These are phyloP conservation scores for Pythium rhizo-oryzae DNA, from an alignment of 352 stramenopile genomes.

Conservation along the genomic window DNA sequence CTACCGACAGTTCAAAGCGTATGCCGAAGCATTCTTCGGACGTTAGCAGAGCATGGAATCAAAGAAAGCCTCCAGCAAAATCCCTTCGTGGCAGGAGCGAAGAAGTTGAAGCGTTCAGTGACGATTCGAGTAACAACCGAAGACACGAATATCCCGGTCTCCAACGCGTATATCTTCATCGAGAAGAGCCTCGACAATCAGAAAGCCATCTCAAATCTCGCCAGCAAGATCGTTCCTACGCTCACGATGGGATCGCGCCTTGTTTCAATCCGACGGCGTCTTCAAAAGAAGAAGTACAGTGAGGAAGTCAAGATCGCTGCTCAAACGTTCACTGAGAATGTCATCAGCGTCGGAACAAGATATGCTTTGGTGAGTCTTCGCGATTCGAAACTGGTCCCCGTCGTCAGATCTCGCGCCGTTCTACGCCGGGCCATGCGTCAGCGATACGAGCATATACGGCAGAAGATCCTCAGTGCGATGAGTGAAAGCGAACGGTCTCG, in stretches of 20 bases:
- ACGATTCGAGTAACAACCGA: constrained; percentile 58
- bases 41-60: constrained; percentile 52
- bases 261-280: constrained; percentile 57
- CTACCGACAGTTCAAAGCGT: constrained; percentile 59
- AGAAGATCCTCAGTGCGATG: constrained; percentile 44
- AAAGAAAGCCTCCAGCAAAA: constrained; percentile 75
- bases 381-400: constrained; percentile 48
- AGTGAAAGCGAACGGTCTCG: constrained; percentile 61
- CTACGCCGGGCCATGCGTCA: constrained; percentile 50
- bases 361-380: constrained; percentile 37
- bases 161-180: constrained; percentile 60
- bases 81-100: constrained; percentile 48
- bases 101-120: constrained; percentile 49
- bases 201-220: constrained; percentile 43
- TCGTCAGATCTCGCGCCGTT: constrained; percentile 46
- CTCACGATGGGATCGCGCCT: constrained; percentile 66
- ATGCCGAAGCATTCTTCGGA: constrained; percentile 48
- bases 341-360: constrained; percentile 38
- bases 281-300: constrained; percentile 53
- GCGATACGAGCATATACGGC: constrained; percentile 48
- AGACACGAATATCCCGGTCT: constrained; percentile 46
- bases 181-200: constrained; percentile 54
- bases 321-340: constrained; percentile 36
- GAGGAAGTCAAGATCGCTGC: constrained; percentile 38
- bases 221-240: constrained; percentile 64